Conservation (phyloP, 1,139 yeast genomes). For the Yamadazyma epiphylla region DNA sequence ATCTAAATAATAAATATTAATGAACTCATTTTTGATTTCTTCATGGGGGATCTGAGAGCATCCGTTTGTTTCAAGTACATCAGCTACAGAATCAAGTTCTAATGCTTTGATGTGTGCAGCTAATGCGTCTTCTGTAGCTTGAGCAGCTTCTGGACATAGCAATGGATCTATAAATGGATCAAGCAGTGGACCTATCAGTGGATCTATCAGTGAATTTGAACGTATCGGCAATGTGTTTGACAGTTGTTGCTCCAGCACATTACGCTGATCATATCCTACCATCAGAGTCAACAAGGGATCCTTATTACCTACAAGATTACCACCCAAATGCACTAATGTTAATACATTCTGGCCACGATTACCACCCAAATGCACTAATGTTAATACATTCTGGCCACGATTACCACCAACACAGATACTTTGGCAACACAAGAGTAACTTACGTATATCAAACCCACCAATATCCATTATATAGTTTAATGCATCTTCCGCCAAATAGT, state of each 20-base stretch:
- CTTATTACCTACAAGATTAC: too few relatives aligned
- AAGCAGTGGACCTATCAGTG: too few relatives aligned
- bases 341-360: too few relatives aligned
- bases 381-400: too few relatives aligned
- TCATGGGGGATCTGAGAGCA: constrained; percentile 39
- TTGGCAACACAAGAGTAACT: constrained; percentile 53
- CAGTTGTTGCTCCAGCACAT: too few relatives aligned
- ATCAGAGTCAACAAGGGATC: too few relatives aligned
- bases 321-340: too few relatives aligned
- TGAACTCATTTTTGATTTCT: constrained; percentile 31
- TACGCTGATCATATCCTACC: too few relatives aligned
- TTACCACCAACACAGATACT: constrained; percentile 41
- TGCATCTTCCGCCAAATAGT: constrained; percentile 27
- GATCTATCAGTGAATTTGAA: background rate
- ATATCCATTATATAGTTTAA: constrained; percentile 30
- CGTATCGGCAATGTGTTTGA: background rate
- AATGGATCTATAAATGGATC: too few relatives aligned
- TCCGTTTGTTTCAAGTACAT: constrained; percentile 28
- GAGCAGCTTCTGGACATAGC: background rate
- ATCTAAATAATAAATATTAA: constrained; percentile 28
- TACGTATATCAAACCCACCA: constrained; percentile 48
- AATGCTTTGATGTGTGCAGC: constrained; percentile 12
- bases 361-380: too few relatives aligned
- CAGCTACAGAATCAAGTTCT: constrained; percentile 38
- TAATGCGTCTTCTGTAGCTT: constrained; percentile 11